Base-by-base conservation (phyloP, 1,284 basidiomycete species). In the Trametes hirsuta region DNA sequence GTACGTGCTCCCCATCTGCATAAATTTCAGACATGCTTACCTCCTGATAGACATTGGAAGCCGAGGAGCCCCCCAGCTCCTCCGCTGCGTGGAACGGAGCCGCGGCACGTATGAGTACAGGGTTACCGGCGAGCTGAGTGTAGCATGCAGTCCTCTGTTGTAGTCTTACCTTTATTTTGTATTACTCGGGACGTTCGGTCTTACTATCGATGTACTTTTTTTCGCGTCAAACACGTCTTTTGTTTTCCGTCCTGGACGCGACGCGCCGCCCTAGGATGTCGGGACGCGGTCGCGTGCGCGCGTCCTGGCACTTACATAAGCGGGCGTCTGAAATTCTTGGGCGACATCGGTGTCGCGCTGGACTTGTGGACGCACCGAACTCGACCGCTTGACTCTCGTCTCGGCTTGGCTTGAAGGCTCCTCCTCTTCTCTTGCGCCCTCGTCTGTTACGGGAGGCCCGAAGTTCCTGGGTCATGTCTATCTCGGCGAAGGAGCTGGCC, bases 21-120 rank as follows among this genome's bases (percentile, higher is more conserved):
- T 6, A 6, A 25, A 34, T 8, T 36, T 10, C 53, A 42, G 39
- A 25, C 10, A 52, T 61, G 37, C 44, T 51, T 25, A 36, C 52
- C 37, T 57, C 14, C 58, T 21, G 63, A 14, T 66, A 91, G 89
- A 90, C 87, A 1, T 77, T 91, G 62, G 89, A 91, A 72, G 83
- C 86, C 11, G 88, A 91, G 47, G 68, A 69, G 46, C 66, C 56
- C 4, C 56, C 88, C 2, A 87, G 82, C 69, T 81, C 84, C 2
- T 82, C 83, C 0, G 66, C 70, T 48, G 69, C 74, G 24, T 79
- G 79, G 78, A 74, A 73, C 59, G 74, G 72, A 49, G 46, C 61
- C 30, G 59, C 60, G 44, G 45, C 64, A 35, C 60, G 63, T 41
- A 41, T 50, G 44, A 36, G 64, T 62, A 46, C 50, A 49, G 49